A percentile compares a stretch with the other conserved stretches of the same genome.
Conservation (phyloP, 352 stramenopile species). For the Phytophthora melonis region DNA sequence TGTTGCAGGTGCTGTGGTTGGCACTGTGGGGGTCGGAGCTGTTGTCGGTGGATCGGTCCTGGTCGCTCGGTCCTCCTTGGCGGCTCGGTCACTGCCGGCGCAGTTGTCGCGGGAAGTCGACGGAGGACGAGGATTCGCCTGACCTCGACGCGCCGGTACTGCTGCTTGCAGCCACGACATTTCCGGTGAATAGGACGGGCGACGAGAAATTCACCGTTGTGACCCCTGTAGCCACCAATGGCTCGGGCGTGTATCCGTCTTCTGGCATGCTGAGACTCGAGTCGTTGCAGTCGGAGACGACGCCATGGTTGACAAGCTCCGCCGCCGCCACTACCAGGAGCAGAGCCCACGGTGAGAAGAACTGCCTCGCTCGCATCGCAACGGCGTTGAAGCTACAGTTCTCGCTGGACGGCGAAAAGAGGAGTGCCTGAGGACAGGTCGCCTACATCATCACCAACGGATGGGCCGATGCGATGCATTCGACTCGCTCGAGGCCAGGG, state of each 20-base stretch:
- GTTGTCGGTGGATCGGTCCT: neutral
- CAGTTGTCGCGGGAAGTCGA: conserved; percentile 10
- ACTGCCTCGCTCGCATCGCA: conserved; percentile 14
- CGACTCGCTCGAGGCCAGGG: conserved; percentile 6
- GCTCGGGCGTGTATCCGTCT: neutral
- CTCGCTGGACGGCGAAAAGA: conserved; percentile 21
- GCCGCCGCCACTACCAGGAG: neutral
- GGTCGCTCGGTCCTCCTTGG: neutral
- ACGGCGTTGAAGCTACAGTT: conserved; percentile 5
- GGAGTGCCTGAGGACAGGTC: conserved; percentile 15
- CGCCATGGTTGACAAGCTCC: conserved; percentile 8
- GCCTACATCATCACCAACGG: conserved; percentile 13
- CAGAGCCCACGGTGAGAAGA: conserved; percentile 5
- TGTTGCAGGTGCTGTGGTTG: conserved; percentile 4
- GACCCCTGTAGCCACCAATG: conserved; percentile 2
- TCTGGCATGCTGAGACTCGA: conserved; percentile 7
- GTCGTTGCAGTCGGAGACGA: conserved; percentile 13
- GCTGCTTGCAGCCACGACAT: neutral
- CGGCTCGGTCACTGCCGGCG: neutral
- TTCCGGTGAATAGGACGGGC: neutral
- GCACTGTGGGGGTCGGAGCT: neutral
- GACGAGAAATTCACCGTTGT: conserved; percentile 4
- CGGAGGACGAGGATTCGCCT: conserved; percentile 3
- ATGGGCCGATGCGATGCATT: conserved; percentile 6
- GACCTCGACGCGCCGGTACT: conserved; percentile 6